Percentiles rank a stretch among this genome's conserved stretches.
phyloP scores from a whole-genome alignment of 2,329 filamentous ascomycete genomes.

The Pseudohalonectria lignicola region DNA sequence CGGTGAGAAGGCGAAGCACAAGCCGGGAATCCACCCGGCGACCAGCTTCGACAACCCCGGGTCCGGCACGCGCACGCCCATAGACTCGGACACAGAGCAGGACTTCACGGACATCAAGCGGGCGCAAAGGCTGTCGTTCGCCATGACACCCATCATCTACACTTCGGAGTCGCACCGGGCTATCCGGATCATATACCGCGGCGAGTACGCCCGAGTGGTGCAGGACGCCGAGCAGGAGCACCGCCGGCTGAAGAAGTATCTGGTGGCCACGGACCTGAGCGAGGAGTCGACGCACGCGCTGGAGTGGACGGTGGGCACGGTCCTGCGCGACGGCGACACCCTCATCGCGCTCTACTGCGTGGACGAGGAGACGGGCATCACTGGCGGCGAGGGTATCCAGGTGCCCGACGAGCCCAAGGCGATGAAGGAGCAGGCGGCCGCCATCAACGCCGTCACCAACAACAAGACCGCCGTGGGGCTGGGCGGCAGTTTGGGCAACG shows the following conservation, averaged over 20 bases:
- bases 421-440: slow-evolving; percentile 64
- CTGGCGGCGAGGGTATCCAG: slow-evolving; percentile 32
- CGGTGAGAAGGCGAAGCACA: slow-evolving; percentile 48
- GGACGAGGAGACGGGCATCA: slow-evolving; percentile 70
- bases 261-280: slow-evolving; percentile 92
- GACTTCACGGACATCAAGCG: slow-evolving; percentile 76
- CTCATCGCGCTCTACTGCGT: slow-evolving; percentile 88
- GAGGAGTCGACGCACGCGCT: slow-evolving; percentile 90
- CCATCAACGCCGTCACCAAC: slow-evolving; percentile 53
- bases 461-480: slow-evolving; percentile 19
- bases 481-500: slow-evolving; percentile 6
- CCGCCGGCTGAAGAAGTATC: slow-evolving; percentile 73
- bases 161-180: slow-evolving; percentile 69
- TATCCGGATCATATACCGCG: slow-evolving; percentile 81
- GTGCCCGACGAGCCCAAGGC: slow-evolving; percentile 64
- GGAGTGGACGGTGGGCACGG: slow-evolving; percentile 95
- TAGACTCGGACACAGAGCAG: slow-evolving; percentile 79
- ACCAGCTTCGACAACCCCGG: slow-evolving; percentile 69
- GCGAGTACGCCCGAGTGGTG: slow-evolving; percentile 69
- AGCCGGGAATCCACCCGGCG: slow-evolving; percentile 60
- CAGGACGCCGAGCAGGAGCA: slow-evolving; percentile 70
- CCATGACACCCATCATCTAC: slow-evolving; percentile 68
- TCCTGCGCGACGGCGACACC: slow-evolving; percentile 87
- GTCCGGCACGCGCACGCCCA: slow-evolving; percentile 42
- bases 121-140: slow-evolving; percentile 75